A percentile compares a stretch with the other conserved stretches of the same genome.
phyloP scores from a whole-genome alignment of 192 early-diverging fungal genomes.

The Umbelopsis sp. region DNA sequence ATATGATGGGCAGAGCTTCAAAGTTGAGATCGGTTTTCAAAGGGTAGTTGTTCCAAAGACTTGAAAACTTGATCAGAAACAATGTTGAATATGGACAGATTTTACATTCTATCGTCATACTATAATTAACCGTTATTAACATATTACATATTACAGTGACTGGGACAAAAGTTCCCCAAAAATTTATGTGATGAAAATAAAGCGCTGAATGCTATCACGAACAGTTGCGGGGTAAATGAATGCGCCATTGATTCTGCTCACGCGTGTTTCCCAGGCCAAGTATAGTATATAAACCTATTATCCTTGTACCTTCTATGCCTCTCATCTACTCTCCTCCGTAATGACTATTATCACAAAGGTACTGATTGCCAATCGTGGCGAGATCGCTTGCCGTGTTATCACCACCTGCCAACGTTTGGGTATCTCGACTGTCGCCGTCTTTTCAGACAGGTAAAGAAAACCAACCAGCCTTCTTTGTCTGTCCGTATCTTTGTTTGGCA shows the following conservation, averaged over 20 bases:
- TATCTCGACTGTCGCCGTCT: conserved; percentile 66
- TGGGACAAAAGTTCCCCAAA: too few species aligned
- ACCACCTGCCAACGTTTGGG: conserved; percentile 67
- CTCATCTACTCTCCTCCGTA: not conserved
- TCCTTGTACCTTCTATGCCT: not conserved
- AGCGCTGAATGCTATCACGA: too few species aligned
- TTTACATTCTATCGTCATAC: too few species aligned
- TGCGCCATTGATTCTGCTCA: not conserved
- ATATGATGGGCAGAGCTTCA: too few species aligned
- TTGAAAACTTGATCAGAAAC: too few species aligned
- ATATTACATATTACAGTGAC: too few species aligned
- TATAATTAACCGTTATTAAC: too few species aligned
- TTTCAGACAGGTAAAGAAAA: conserved; percentile 57
- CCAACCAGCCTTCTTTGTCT: not conserved
- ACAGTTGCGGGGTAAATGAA: too few species aligned
- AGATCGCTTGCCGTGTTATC: conserved; percentile 77
- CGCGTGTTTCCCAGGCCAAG: conserved; percentile 14
- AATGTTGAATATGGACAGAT: too few species aligned
- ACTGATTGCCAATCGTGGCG: conserved; percentile 77
- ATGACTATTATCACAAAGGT: conserved; percentile 44
- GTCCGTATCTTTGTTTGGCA: not conserved
- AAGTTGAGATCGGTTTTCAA: too few species aligned
- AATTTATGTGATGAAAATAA: too few species aligned
- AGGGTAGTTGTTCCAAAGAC: too few species aligned
- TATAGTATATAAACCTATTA: not conserved